Conservation (phyloP, 2,329 filamentous ascomycete genomes). For the Ophiostoma sp. region DNA sequence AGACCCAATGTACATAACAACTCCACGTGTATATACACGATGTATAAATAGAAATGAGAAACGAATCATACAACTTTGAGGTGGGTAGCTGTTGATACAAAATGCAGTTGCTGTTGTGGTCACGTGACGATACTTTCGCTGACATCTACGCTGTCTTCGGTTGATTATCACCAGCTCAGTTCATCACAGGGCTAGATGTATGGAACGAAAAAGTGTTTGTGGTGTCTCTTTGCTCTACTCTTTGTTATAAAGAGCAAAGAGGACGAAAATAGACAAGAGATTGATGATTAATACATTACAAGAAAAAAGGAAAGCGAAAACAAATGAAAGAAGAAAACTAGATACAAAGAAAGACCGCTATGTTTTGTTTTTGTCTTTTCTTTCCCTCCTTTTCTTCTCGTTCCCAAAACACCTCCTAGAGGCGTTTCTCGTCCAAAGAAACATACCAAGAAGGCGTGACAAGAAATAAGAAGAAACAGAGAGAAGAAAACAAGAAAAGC, state of each 20-base stretch:
- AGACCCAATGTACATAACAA: not conserved
- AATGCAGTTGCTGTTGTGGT: not conserved
- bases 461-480: not conserved
- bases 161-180: not conserved
- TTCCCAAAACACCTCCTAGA: no score
- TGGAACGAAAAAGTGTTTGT: not conserved
- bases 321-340: not conserved
- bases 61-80: not conserved
- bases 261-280: not conserved
- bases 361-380: not conserved
- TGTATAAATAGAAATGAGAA: slow-evolving; percentile 3
- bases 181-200: not conserved
- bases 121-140: not conserved
- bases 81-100: no score
- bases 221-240: not conserved
- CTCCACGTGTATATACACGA: not conserved
- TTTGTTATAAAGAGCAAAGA: not conserved
- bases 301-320: not conserved
- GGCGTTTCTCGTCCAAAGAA: not conserved
- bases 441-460: not conserved
- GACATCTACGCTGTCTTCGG: not conserved
- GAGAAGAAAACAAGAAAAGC: not conserved
- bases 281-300: not conserved
- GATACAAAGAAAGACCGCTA: not conserved
- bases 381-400: not conserved